These are phyloP conservation scores for Fusarium incarnatum DNA, from an alignment of 2,329 filamentous ascomycete species.

Conservation along the genomic window DNA sequence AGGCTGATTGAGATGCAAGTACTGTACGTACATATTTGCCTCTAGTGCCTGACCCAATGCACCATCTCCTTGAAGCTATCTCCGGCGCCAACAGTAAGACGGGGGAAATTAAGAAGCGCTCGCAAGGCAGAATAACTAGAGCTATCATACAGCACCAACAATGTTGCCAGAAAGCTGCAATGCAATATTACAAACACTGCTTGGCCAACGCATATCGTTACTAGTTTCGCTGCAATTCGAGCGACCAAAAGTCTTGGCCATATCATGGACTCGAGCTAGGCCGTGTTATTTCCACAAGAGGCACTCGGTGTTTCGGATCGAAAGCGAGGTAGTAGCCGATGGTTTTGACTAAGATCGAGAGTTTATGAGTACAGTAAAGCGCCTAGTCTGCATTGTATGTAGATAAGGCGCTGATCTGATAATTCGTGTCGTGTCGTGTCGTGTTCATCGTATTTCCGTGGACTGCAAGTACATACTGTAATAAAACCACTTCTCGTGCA, in stretches of 20 bases:
- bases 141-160: background rate
- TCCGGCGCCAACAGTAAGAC: background rate
- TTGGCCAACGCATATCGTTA: slow-evolving; percentile 27
- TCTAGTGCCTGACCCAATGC: slow-evolving; percentile 3
- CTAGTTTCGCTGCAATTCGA: slow-evolving; percentile 20
- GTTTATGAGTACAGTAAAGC: background rate
- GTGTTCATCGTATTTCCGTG: slow-evolving; percentile 29
- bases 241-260: slow-evolving; percentile 30
- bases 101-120: background rate
- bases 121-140: slow-evolving; percentile 13
- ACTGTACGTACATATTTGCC: slow-evolving; percentile 8
- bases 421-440: background rate
- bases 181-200: slow-evolving; percentile 1
- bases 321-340: background rate
- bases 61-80: slow-evolving; percentile 2
- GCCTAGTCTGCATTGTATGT: background rate
- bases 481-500: slow-evolving; percentile 1
- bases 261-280: slow-evolving; percentile 24
- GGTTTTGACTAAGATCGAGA: background rate
- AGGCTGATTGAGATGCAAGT: slow-evolving; percentile 22
- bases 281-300: slow-evolving; percentile 13
- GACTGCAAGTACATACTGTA: background rate
- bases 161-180: background rate
- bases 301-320: background rate
- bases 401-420: background rate